These are phyloP conservation scores for Hylodesmum podocarpum DNA, from an alignment of 306 rosid species.

Conservation along the genomic window DNA sequence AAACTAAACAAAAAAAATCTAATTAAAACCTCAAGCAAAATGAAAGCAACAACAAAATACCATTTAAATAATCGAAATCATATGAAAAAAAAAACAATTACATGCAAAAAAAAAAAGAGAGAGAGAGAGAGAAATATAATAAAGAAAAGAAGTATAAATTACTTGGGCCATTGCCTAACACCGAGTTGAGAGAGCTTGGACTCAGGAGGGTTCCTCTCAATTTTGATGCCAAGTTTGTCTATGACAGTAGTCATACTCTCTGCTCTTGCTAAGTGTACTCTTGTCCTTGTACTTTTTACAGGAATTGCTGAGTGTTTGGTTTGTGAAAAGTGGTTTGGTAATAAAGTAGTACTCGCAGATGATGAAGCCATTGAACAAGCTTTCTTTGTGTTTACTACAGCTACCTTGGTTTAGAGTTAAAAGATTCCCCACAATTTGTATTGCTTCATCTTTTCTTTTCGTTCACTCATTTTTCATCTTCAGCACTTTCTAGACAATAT, in stretches of 20 bases:
- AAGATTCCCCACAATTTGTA: not conserved
- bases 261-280: slow-evolving; percentile 19
- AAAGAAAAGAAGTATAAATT: not conserved
- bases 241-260: slow-evolving; percentile 52
- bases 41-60: not conserved
- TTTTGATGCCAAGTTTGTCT: slow-evolving; percentile 76
- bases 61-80: not conserved
- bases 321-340: slow-evolving; percentile 21
- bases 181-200: slow-evolving; percentile 55
- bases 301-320: slow-evolving; percentile 19
- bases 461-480: slow-evolving; percentile 51
- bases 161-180: slow-evolving; percentile 83
- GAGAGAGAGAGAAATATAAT: not conserved
- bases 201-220: slow-evolving; percentile 76
- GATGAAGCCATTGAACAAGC: slow-evolving; percentile 40
- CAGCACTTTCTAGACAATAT: not conserved
- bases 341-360: slow-evolving; percentile 29
- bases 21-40: slow-evolving; percentile 2
- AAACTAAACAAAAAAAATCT: not conserved
- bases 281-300: not conserved
- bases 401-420: not conserved
- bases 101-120: not conserved
- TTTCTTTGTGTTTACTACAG: not conserved
- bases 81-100: not conserved
- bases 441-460: not conserved